Conservation (phyloP, 257 asterid species). For the Ajuga chamaepitys region DNA sequence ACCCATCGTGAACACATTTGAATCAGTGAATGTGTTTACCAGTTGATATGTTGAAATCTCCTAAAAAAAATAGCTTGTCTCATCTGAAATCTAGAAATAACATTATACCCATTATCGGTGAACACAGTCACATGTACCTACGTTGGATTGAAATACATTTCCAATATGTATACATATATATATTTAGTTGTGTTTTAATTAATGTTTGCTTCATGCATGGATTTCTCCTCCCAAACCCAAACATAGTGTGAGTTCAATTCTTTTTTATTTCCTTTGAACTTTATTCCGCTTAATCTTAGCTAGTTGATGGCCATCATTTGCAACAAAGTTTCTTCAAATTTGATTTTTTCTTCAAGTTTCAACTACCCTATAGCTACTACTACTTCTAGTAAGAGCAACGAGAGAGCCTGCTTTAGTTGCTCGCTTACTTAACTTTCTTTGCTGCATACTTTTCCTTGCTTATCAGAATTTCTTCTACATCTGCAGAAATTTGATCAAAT, state of each 20-base stretch:
- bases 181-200: conserved; percentile 5
- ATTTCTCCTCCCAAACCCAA: conserved; percentile 33
- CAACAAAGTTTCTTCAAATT: conserved; percentile 27
- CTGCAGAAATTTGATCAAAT: conserved; percentile 1
- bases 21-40: no score
- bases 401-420: conserved; percentile 19
- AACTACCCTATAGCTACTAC: conserved; percentile 44
- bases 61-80: no score
- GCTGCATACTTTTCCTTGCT: conserved; percentile 26
- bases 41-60: no score
- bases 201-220: conserved; percentile 33
- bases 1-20: no score
- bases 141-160: no score
- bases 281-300: background rate
- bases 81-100: no score
- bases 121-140: no score
- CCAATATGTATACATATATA: no score
- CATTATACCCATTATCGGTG: no score
- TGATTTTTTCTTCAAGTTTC: conserved; percentile 33
- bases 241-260: conserved; percentile 11
- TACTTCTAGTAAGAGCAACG: conserved; percentile 27
- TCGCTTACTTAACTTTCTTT: conserved; percentile 28
- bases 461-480: conserved; percentile 8
- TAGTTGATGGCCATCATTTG: conserved; percentile 25
- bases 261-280: background rate